Evolutionary conservation across 2,329 filamentous ascomycete species (phyloP).

Genomic region (Fusarium hostae): DNA sequence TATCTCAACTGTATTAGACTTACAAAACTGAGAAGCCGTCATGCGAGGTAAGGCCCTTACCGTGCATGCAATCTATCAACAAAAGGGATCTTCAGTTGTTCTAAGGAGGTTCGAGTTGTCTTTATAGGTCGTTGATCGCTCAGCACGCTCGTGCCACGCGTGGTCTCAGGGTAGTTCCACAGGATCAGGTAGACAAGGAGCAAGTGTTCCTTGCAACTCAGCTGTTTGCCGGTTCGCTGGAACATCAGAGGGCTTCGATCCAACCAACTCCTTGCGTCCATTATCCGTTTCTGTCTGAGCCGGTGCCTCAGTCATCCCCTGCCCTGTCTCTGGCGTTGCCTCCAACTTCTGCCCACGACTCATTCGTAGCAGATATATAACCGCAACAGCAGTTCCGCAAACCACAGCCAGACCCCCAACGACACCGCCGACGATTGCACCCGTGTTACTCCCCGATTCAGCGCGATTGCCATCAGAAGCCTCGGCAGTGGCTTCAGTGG

Average conservation of each 20-base stretch:
- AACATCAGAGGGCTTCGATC: not conserved
- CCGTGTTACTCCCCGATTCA: conserved; percentile 38
- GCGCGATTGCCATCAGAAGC: not conserved
- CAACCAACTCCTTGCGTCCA: not conserved
- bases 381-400: not conserved
- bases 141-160: not conserved
- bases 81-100: not conserved
- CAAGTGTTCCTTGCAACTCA: not conserved
- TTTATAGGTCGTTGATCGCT: not conserved
- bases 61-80: too few relatives aligned
- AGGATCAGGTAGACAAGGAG: not conserved
- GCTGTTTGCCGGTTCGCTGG: not conserved
- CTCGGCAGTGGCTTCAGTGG: not conserved
- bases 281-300: not conserved
- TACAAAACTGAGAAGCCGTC: not conserved
- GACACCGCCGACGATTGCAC: conserved; percentile 50
- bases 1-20: not conserved
- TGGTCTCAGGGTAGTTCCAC: not conserved
- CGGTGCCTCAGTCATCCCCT: accelerated
- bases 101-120: not conserved
- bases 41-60: not conserved
- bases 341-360: not conserved
- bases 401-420: conserved; percentile 50
- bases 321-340: not conserved
- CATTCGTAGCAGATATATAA: not conserved